Evolutionary conservation across 768 basidiomycete species (phyloP).

Genomic region (Floccularia luteovirens): DNA sequence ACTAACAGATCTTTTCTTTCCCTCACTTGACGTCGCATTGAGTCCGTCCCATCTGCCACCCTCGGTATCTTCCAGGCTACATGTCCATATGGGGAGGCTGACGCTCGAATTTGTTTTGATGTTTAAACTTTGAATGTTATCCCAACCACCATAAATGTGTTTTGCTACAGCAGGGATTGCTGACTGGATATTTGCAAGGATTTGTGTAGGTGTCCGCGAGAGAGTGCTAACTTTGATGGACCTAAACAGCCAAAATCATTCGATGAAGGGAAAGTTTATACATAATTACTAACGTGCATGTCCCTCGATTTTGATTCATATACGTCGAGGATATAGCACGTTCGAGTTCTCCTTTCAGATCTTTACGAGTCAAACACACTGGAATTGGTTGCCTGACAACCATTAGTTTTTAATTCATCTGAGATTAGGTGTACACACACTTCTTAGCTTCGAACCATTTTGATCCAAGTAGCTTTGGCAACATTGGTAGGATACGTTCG

Average conservation of each 20-base stretch:
- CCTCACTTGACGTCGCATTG: conserved; percentile 18
- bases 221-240: conserved; percentile 79
- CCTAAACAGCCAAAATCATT: conserved; percentile 24
- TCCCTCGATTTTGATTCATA: conserved; percentile 92
- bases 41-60: conserved; percentile 57
- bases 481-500: conserved; percentile 78
- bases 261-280: conserved; percentile 1
- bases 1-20: conserved; percentile 10
- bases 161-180: conserved; percentile 72
- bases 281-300: conserved; percentile 68
- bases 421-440: conserved; percentile 34
- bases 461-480: conserved; percentile 81
- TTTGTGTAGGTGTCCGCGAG: conserved; percentile 65
- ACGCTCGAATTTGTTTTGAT: conserved; percentile 85
- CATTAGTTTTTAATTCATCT: conserved; percentile 6
- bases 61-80: conserved; percentile 53
- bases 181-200: conserved; percentile 68
- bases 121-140: conserved; percentile 81
- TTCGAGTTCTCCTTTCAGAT: conserved; percentile 89
- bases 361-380: conserved; percentile 81
- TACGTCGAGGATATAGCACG: conserved; percentile 91
- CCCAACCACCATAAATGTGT: conserved; percentile 77
- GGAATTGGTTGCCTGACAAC: conserved; percentile 83
- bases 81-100: conserved; percentile 88
- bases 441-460: conserved; percentile 96